A percentile compares a stretch with the other conserved stretches of the same genome.
These are phyloP conservation scores for Pyrus hybrid DNA, from an alignment of 331 rosid species.

Conservation along the genomic window DNA sequence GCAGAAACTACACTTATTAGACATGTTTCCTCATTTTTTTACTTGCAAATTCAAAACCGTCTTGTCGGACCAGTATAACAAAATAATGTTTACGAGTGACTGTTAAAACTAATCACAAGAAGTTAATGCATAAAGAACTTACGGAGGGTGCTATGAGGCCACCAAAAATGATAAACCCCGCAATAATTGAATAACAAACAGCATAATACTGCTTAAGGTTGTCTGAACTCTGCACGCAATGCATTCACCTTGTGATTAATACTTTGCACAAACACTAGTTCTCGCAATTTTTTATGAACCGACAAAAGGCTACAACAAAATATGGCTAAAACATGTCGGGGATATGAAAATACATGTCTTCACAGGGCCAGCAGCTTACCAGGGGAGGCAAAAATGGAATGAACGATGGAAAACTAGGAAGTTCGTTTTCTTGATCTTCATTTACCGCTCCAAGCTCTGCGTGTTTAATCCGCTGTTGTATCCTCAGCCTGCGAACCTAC, in stretches of 20 bases:
- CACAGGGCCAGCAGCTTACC: slow-evolving; percentile 31
- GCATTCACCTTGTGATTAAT: not conserved
- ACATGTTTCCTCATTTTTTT: not conserved
- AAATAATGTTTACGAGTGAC: not conserved
- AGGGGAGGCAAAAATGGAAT: slow-evolving; percentile 97
- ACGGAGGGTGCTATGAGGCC: slow-evolving; percentile 94
- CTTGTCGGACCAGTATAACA: not conserved
- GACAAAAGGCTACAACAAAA: not conserved
- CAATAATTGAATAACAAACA: slow-evolving; percentile 72
- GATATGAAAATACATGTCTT: not conserved
- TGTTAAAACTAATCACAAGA: not conserved
- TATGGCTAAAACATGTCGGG: not conserved
- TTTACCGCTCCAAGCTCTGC: slow-evolving; percentile 79
- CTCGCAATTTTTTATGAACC: slow-evolving; percentile 7
- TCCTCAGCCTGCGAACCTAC: slow-evolving; percentile 95
- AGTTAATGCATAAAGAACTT: slow-evolving; percentile 24
- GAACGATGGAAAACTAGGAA: slow-evolving; percentile 67
- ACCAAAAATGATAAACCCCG: slow-evolving; percentile 78
- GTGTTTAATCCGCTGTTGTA: slow-evolving; percentile 80
- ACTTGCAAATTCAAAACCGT: not conserved
- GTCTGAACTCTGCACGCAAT: slow-evolving; percentile 66
- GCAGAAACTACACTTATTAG: not conserved
- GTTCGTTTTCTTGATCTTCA: slow-evolving; percentile 43
- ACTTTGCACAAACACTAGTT: slow-evolving; percentile 39
- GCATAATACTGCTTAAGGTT: slow-evolving; percentile 88